A percentile compares a stretch with the other conserved stretches of the same genome.
phyloP scores from a whole-genome alignment of 208 protist genomes.

The Porcisia deanei region DNA sequence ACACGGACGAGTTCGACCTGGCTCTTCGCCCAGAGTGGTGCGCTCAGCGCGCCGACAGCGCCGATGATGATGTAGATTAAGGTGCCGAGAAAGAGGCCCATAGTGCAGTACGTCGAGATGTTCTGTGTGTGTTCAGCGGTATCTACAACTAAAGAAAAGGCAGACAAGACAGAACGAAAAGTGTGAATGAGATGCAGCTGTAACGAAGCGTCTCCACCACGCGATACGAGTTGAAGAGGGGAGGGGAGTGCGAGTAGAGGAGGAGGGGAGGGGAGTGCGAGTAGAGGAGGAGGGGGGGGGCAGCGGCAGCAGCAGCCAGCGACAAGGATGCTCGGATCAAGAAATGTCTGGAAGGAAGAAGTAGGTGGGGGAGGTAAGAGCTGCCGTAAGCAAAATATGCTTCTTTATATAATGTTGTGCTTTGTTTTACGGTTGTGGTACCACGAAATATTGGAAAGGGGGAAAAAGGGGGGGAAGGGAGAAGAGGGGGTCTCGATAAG shows the following conservation, averaged over 20 bases:
- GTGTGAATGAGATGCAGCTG: not conserved
- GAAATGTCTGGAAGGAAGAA: not conserved
- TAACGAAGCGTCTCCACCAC: not conserved
- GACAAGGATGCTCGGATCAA: not conserved
- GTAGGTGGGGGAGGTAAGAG: not conserved
- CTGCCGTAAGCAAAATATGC: not conserved
- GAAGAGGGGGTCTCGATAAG: not conserved
- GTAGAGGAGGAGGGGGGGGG: not conserved
- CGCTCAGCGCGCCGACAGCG: slow-evolving; percentile 48
- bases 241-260: not conserved
- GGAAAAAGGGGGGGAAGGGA: not conserved
- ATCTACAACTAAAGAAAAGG: not conserved
- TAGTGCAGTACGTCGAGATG: slow-evolving; percentile 15
- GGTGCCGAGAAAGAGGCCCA: slow-evolving; percentile 78
- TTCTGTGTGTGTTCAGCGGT: not conserved
- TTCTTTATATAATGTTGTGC: not conserved
- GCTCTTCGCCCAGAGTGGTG: slow-evolving; percentile 80
- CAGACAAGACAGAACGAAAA: not conserved
- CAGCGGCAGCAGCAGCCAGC: not conserved
- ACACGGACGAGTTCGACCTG: slow-evolving; percentile 86
- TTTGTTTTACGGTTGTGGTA: not conserved
- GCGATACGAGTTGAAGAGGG: not conserved
- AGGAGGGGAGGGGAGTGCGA: not conserved
- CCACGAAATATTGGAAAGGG: not conserved
- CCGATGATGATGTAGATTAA: slow-evolving; percentile 70